These are phyloP conservation scores for Malus hybrid DNA, from an alignment of 331 rosid genomes.

Conservation along the genomic window DNA sequence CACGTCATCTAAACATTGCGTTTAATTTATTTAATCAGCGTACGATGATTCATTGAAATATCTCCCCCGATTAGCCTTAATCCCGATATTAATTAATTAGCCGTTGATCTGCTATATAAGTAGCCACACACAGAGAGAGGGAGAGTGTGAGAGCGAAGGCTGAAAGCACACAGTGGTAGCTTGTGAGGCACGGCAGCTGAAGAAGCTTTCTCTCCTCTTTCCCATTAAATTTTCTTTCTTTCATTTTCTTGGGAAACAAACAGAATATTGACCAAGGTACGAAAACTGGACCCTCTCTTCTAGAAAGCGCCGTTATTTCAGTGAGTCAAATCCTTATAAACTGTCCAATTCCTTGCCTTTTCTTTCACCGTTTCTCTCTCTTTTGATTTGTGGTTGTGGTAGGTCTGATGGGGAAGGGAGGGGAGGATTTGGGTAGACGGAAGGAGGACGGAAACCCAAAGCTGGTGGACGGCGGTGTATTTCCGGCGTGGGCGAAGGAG, in stretches of 20 bases:
- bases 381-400: not conserved
- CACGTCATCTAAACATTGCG: not conserved
- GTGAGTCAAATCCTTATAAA: not conserved
- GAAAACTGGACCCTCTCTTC: not conserved
- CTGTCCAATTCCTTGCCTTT: not conserved
- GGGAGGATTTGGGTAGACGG: conserved; percentile 38
- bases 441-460: conserved; percentile 17
- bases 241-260: not conserved
- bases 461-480: conserved; percentile 15
- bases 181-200: not conserved
- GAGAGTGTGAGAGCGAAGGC: not conserved
- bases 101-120: not conserved
- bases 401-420: conserved; percentile 66
- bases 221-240: not conserved
- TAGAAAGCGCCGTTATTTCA: not conserved
- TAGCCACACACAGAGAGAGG: not conserved
- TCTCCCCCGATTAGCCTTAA: not conserved
- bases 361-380: not conserved
- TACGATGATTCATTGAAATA: not conserved
- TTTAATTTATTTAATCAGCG: not conserved
- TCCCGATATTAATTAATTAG: not conserved
- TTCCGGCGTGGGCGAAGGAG: conserved; percentile 63
- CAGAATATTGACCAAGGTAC: not conserved
- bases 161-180: not conserved
- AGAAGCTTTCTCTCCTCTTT: not conserved